Evolutionary conservation across 2,329 filamentous ascomycete genomes (phyloP).

Genomic region (Aspergillus fumigatus): DNA sequence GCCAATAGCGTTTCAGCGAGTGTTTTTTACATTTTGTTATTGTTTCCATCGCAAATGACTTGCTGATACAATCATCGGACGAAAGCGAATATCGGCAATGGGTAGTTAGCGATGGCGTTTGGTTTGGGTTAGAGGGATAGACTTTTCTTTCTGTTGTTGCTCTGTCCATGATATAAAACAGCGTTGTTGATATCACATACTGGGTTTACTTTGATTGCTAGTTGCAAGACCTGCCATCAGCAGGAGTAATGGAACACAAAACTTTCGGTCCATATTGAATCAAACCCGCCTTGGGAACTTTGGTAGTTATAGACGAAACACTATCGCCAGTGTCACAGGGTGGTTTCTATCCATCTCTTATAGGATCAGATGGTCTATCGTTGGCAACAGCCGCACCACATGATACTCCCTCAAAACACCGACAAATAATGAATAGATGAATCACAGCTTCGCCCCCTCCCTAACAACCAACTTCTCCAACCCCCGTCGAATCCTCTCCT

Average conservation of each 20-base stretch:
- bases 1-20: constrained; percentile 3
- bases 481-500: constrained; percentile 42
- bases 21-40: not conserved
- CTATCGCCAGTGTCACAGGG: no score
- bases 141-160: not conserved
- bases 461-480: constrained; percentile 52
- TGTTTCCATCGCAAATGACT: not conserved
- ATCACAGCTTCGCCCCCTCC: constrained; percentile 25
- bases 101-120: constrained; percentile 4
- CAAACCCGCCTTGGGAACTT: no score
- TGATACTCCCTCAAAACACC: no score
- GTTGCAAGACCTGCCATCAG: not conserved
- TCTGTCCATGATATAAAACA: not conserved
- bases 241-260: no score
- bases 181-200: not conserved
- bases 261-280: no score
- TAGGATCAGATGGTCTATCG: no score
- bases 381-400: no score
- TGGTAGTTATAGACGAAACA: no score
- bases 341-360: no score
- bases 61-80: constrained; percentile 1
- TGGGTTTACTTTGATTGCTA: not conserved
- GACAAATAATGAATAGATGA: not conserved
- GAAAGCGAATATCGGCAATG: constrained; percentile 1
- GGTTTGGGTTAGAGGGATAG: constrained; percentile 4